Percentiles rank a stretch among this genome's conserved stretches.
These are phyloP conservation scores for Zymoseptoria ardabiliae DNA, from an alignment of 2,329 filamentous ascomycete species.

Conservation along the genomic window DNA sequence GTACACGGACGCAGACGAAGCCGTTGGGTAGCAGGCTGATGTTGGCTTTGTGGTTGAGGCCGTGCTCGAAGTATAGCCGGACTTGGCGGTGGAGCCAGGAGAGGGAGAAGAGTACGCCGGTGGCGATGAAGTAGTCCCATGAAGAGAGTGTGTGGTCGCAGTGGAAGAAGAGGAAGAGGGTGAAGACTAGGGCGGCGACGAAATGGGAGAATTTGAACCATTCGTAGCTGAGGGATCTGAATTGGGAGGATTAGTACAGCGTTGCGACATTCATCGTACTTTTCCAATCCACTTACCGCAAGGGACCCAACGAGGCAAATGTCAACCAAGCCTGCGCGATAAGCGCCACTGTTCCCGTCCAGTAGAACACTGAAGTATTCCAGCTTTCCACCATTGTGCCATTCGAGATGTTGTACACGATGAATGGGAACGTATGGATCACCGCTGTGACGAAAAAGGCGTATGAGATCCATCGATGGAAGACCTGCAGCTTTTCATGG, in stretches of 20 bases:
- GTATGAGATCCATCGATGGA: slow-evolving; percentile 49
- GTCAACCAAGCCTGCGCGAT: slow-evolving; percentile 50
- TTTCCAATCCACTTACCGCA: slow-evolving; percentile 38
- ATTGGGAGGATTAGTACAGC: slow-evolving; percentile 44
- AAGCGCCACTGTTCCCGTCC: slow-evolving; percentile 50
- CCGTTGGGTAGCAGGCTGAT: slow-evolving; percentile 36
- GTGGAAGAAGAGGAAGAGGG: slow-evolving; percentile 55
- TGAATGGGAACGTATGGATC: slow-evolving; percentile 54
- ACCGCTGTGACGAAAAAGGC: slow-evolving; percentile 51
- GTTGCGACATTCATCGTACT: slow-evolving; percentile 26
- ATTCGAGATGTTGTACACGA: slow-evolving; percentile 44
- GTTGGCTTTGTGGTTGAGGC: slow-evolving; percentile 38
- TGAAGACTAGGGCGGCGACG: slow-evolving; percentile 46
- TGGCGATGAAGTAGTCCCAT: slow-evolving; percentile 54
- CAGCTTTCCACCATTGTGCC: slow-evolving; percentile 44
- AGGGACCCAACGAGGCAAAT: slow-evolving; percentile 44
- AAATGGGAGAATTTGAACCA: slow-evolving; percentile 55
- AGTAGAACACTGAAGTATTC: slow-evolving; percentile 42
- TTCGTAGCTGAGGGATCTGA: slow-evolving; percentile 52
- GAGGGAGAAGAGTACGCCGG: slow-evolving; percentile 45
- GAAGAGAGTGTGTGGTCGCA: slow-evolving; percentile 50
- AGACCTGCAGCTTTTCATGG: slow-evolving; percentile 52
- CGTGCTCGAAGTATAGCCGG: slow-evolving; percentile 45
- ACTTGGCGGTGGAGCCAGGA: slow-evolving; percentile 41
- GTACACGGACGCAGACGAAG: slow-evolving; percentile 39